Base-by-base conservation (phyloP, 345 rosid genomes). In the Gossypium australe region DNA sequence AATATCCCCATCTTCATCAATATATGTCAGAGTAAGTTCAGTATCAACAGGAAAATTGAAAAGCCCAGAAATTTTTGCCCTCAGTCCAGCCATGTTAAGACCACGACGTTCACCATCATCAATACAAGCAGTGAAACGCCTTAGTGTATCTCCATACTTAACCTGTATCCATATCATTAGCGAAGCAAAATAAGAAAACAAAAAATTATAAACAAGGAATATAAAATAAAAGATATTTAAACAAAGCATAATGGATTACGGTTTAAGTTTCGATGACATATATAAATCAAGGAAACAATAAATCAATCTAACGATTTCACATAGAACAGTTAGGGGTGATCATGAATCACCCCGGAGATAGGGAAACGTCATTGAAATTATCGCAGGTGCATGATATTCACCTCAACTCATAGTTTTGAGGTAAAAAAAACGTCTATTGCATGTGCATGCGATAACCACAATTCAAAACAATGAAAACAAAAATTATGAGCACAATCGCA, bases 121-220 rank as follows among this genome's bases (percentile, higher is more conserved):
- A 38, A 93, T 44, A 57, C 34, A 58, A 45, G 87, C 93, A 82
- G 84, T 88, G 85, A 95, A 91, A 14, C 99, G 96, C 82, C 98
- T 84, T 51, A 95, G 89, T 1, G 91, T 88, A 77, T 81, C 89
- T 48, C 86, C 92, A 83, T 80, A 84, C 59, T 87, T 85, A 34
- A 93, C 98, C 99, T 95, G 84, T 22, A 73, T 29, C 71, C 77
- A 70, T 58, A 77, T 7, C 67, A 70, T 45, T 34, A 2, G n/a
- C 29, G n/a, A 47, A 52, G 2, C 57, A 49, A 52, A 52, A 61
- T 20, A 34, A 47, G 51, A 45, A 0, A 18, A 52, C 2, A 11
- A 41, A 4, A 9, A 48, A 7, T 16, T 4, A 41, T 12, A 1
- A 6, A 3, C 11, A 25, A 20, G 0, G 14, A 14, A 12, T 49